These are phyloP conservation scores for Petrea volubilis DNA, from an alignment of 257 asterid genomes.

Conservation along the genomic window DNA sequence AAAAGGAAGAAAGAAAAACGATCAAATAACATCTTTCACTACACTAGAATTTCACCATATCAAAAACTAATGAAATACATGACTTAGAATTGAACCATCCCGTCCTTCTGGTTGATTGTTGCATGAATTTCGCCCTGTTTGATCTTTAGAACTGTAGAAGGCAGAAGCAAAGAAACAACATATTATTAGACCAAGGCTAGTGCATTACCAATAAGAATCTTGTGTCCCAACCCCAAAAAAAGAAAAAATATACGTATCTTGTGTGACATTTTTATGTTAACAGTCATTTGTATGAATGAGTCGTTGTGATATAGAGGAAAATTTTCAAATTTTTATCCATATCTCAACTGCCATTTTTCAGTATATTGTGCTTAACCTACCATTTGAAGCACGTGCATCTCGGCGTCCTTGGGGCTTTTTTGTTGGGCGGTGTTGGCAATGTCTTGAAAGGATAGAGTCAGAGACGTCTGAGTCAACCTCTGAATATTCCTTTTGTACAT, in stretches of 20 bases:
- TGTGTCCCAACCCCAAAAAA: too few relatives aligned
- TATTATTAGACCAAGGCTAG: neutral
- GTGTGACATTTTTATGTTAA: too few relatives aligned
- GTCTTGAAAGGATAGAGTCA: conserved; percentile 71
- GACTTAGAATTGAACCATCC: conserved; percentile 43
- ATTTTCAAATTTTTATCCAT: too few relatives aligned
- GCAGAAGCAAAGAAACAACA: neutral
- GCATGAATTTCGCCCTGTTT: conserved; percentile 72
- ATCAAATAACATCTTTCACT: too few relatives aligned
- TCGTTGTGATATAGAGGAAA: too few relatives aligned
- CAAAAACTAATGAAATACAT: too few relatives aligned
- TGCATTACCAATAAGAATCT: neutral
- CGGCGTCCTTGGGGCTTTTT: conserved; percentile 61
- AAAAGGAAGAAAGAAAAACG: too few relatives aligned
- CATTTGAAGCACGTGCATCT: conserved; percentile 77
- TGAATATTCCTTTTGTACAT: conserved; percentile 71
- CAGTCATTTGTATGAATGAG: too few relatives aligned
- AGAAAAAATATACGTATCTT: too few relatives aligned
- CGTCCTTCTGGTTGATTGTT: conserved; percentile 70
- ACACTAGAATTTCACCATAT: too few relatives aligned
- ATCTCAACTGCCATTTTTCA: too few relatives aligned
- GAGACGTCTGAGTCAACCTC: conserved; percentile 65
- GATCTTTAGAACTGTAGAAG: conserved; percentile 48
- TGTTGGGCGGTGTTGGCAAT: conserved; percentile 59
- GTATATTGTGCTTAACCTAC: conserved; percentile 30